Evolutionary conservation across 345 rosid species (phyloP), one percentile per base, ranked within the genome.

Genomic region (Theobroma cacao): DNA sequence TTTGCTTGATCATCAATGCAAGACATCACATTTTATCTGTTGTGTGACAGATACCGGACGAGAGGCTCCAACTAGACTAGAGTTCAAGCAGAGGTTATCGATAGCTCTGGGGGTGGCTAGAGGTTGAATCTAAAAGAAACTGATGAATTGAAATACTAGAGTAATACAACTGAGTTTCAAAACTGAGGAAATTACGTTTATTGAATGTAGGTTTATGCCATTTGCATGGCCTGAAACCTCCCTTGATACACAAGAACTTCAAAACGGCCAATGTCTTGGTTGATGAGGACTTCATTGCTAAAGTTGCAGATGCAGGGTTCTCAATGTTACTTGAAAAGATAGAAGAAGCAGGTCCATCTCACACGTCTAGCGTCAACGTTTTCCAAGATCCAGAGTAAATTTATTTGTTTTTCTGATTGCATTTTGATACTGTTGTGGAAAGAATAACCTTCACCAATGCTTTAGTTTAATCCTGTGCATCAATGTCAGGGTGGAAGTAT

Each of bases 51-150:
- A 77, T 72, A 48, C 67, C 0, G 77, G 87, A 50, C 74, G 78
- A 71, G 85, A 80, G 62, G 75, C 84, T 75, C 79, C 89, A 24
- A 85, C 81, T 2, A 87, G 81, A 79, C 82, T 93, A 36, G 91
- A 89, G 80, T 91, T 93, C 85, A 86, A 90, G 79, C 91, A 82
- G 58, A 86, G 93, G 85, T 34, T 92, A 66, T 88, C 84, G 22
- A 84, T 91, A 78, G 93, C 94, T 69, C 72, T 89, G 1, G 92
- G 90, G 63, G 94, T 92, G 10, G 96, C 93, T 58, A 90, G 80
- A 91, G 98, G 96, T n/a, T 91, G 81, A 76, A 78, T 77, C 31
- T 40, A 30, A 36, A 75, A 20, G 45, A 61, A 74, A 78, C 43
- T 73, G 2, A 28, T 77, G 34, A 71, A 26, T n/a, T n/a, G 36